Conservation (phyloP, 192 early-diverging fungal species). For the Geranomyces variabilis region DNA sequence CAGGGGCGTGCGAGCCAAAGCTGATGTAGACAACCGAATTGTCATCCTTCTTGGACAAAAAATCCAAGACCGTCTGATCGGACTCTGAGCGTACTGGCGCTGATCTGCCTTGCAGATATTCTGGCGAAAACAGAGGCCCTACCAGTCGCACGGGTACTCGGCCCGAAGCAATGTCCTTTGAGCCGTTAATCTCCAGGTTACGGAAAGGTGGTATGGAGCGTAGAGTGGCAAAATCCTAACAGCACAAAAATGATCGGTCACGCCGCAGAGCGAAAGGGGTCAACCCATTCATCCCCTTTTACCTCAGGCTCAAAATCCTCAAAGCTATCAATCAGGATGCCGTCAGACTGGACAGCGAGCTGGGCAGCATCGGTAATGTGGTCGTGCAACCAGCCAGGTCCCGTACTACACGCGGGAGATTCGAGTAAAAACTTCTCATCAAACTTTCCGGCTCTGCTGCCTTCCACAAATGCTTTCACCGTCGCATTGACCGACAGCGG, state of each 20-base stretch:
- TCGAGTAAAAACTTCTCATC: neutral
- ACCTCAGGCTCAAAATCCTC: neutral
- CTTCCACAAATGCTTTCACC: neutral
- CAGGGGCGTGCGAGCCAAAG: neutral
- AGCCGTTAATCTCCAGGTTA: no score
- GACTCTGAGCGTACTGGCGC: neutral
- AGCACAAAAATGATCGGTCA: no score
- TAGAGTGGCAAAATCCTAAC: no score
- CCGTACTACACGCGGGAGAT: neutral
- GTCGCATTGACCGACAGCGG: neutral
- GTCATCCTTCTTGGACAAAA: neutral
- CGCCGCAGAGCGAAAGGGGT: no score
- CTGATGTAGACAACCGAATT: neutral
- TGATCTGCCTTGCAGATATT: neutral
- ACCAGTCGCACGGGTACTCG: neutral
- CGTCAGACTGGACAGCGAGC: neutral
- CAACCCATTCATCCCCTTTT: no score
- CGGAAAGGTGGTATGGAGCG: no score
- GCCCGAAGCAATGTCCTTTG: no score
- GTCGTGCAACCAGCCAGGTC: conserved; percentile 3
- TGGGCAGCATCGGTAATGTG: neutral
- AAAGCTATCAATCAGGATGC: neutral
- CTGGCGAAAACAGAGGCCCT: neutral
- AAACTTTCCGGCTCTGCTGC: neutral
- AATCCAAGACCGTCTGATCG: neutral